Conservation (phyloP, 169 alveolate species). For the Plasmodium reichenowi region DNA sequence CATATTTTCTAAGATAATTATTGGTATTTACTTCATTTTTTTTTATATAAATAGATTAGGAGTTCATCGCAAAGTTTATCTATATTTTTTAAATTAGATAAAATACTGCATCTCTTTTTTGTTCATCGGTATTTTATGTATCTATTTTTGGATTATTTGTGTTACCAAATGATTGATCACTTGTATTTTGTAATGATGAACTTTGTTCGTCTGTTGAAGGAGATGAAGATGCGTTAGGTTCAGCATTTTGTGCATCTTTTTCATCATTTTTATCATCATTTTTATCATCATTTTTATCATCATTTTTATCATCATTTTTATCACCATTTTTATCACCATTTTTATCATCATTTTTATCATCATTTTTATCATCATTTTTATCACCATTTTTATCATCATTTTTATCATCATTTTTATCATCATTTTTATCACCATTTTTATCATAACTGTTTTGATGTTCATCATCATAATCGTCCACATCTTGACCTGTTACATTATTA, state of each 20-base stretch:
- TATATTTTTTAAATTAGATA: background rate
- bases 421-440: too few species aligned
- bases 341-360: too few species aligned
- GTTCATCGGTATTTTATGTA: background rate
- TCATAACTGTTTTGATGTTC: background rate
- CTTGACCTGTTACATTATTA: background rate
- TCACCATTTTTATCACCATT: too few species aligned
- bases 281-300: too few species aligned
- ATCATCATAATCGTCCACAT: background rate
- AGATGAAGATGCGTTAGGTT: background rate
- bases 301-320: too few species aligned
- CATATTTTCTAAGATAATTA: background rate
- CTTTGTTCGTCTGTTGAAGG: background rate
- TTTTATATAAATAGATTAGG: background rate
- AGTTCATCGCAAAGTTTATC: constrained; percentile 2
- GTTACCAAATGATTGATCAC: too few species aligned
- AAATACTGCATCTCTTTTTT: background rate
- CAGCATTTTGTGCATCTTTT: too few species aligned
- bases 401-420: too few species aligned
- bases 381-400: too few species aligned
- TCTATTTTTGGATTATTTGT: too few species aligned
- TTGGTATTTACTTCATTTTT: background rate
- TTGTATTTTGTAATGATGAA: background rate
- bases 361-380: too few species aligned
- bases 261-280: too few species aligned